Conservation (phyloP, 2,329 filamentous ascomycete species). For the Exophiala dermatitidis region DNA sequence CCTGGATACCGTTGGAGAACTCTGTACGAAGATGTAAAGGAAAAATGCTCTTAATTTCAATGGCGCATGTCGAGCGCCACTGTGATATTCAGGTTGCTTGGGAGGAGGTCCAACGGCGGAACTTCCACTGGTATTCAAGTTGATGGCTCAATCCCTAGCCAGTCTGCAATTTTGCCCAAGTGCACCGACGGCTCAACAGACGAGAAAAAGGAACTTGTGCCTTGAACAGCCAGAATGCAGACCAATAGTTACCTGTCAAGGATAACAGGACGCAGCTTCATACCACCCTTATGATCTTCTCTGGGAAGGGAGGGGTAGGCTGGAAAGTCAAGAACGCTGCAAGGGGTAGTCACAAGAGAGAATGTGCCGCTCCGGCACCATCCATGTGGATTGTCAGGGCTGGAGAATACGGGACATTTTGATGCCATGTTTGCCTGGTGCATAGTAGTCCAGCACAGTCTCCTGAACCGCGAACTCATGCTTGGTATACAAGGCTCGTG, state of each 20-base stretch:
- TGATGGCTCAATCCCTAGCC: conserved; percentile 14
- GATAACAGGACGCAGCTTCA: conserved; percentile 4
- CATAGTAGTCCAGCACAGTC: conserved; percentile 45
- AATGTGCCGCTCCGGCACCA: conserved; percentile 10
- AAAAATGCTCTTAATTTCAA: conserved; percentile 1
- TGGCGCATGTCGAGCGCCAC: conserved; percentile 11
- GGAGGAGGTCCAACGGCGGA: conserved; percentile 2
- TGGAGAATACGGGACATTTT: conserved; percentile 32
- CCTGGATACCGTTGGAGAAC: not conserved
- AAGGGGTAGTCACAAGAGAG: conserved; percentile 17
- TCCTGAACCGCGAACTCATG: conserved; percentile 44
- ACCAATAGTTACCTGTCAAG: not conserved
- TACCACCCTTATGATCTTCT: conserved; percentile 8
- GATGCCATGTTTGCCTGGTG: conserved; percentile 42
- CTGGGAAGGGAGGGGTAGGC: conserved; percentile 16
- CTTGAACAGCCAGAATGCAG: not conserved
- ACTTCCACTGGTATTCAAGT: conserved; percentile 10
- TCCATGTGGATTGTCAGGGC: conserved; percentile 2
- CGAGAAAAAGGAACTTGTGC: too few species aligned
- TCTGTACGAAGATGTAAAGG: not conserved
- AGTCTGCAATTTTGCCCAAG: conserved; percentile 4
- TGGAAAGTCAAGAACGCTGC: conserved; percentile 12
- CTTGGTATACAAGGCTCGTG: conserved; percentile 40
- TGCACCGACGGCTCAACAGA: not conserved
- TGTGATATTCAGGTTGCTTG: conserved; percentile 2